phyloP scores from a whole-genome alignment of 495 filamentous ascomycete species.

The Niebla homalea region DNA sequence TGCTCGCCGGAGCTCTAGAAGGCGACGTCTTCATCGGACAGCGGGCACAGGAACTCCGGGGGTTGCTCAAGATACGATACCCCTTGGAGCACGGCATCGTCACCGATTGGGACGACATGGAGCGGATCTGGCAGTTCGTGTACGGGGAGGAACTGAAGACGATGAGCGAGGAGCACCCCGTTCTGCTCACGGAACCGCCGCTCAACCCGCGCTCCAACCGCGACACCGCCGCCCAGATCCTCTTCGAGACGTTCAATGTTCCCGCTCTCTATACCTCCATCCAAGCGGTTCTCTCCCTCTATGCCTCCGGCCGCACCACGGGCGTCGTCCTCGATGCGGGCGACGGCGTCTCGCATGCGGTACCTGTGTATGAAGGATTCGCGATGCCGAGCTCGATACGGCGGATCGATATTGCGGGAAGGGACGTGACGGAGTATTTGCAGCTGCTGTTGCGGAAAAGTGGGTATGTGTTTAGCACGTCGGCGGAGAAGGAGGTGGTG shows the following conservation, averaged over 20 bases:
- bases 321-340: slow-evolving; percentile 92
- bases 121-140: slow-evolving; percentile 91
- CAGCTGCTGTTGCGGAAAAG: slow-evolving; percentile 84
- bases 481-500: slow-evolving; percentile 95
- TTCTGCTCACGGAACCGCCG: slow-evolving; percentile 91
- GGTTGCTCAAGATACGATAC: slow-evolving; percentile 87
- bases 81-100: slow-evolving; percentile 96
- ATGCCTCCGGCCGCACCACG: slow-evolving; percentile 91
- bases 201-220: slow-evolving; percentile 93
- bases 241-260: slow-evolving; percentile 99
- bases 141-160: slow-evolving; percentile 82
- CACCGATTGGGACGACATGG: slow-evolving; percentile 99
- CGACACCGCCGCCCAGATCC: slow-evolving; percentile 90
- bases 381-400: slow-evolving; percentile 90
- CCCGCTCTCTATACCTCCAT: slow-evolving; percentile 94
- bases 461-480: slow-evolving; percentile 91
- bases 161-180: slow-evolving; percentile 94
- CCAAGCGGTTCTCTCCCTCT: slow-evolving; percentile 91
- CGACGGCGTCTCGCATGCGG: slow-evolving; percentile 93
- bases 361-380: slow-evolving; percentile 96
- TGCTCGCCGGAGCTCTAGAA: slow-evolving; percentile 88
- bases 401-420: slow-evolving; percentile 92
- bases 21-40: slow-evolving; percentile 96
- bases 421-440: slow-evolving; percentile 93
- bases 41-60: slow-evolving; percentile 81